Evolutionary conservation across 2,329 filamentous ascomycete species (phyloP).

Genomic region (Cladosporium sp.): DNA sequence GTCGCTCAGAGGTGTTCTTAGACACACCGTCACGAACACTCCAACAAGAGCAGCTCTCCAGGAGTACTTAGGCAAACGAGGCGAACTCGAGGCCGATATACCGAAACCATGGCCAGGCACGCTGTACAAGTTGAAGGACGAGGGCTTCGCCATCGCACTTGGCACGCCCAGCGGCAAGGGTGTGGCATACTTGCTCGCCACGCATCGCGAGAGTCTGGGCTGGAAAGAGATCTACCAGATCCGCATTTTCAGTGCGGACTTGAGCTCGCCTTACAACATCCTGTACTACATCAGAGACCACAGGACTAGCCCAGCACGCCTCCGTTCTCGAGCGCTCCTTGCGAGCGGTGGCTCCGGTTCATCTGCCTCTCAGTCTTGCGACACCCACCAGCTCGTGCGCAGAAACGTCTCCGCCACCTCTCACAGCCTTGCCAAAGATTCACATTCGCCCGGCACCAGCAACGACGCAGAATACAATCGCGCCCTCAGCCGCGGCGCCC

Average conservation of each 20-base stretch:
- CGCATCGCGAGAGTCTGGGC: slow-evolving; percentile 1
- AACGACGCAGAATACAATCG: neutral
- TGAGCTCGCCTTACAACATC: slow-evolving; percentile 1
- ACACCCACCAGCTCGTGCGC: too few species aligned
- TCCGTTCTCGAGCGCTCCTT: neutral
- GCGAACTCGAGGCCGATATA: neutral
- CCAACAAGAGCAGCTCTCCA: neutral
- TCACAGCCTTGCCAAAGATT: too few species aligned
- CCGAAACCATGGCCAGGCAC: slow-evolving; percentile 7
- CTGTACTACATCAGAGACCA: slow-evolving; percentile 11
- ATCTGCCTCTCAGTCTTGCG: too few species aligned
- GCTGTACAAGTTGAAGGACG: slow-evolving; percentile 4
- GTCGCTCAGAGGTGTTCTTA: slow-evolving; percentile 1
- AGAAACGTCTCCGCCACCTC: too few species aligned
- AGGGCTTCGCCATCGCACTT: slow-evolving; percentile 5
- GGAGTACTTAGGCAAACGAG: slow-evolving; percentile 1
- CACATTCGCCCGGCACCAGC: neutral
- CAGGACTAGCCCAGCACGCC: neutral
- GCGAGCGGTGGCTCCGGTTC: neutral
- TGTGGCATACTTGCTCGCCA: slow-evolving; percentile 9
- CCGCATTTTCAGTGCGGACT: slow-evolving; percentile 8
- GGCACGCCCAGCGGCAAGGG: slow-evolving; percentile 9
- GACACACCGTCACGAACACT: neutral
- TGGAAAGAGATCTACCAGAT: slow-evolving; percentile 11
- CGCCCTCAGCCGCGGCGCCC: neutral